phyloP scores from a whole-genome alignment of 2,329 filamentous ascomycete species.

The Sarocladiaceae sp. region DNA sequence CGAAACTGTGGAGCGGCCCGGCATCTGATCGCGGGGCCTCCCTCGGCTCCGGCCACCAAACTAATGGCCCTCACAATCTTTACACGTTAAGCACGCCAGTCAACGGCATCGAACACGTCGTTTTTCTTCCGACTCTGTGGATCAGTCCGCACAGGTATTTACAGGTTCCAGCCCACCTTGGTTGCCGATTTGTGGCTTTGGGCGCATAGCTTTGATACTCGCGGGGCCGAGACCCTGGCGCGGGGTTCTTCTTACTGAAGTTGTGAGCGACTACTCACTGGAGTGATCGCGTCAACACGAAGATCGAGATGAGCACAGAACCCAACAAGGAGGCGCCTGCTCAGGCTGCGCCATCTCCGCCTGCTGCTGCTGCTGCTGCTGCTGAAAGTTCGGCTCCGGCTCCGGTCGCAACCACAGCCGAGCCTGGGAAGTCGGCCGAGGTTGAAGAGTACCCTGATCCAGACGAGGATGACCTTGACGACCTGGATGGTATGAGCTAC shows the following conservation, averaged over 20 bases:
- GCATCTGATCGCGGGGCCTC: constrained; percentile 1
- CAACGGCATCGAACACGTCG: background rate
- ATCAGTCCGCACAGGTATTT: background rate
- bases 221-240: constrained; percentile 2
- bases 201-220: background rate
- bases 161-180: background rate
- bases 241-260: constrained; percentile 2
- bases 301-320: background rate
- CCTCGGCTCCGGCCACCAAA: constrained; percentile 5
- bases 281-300: background rate
- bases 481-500: constrained; percentile 68
- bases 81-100: constrained; percentile 2
- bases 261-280: background rate
- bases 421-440: constrained; percentile 16
- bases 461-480: constrained; percentile 86
- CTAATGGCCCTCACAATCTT: too few species aligned
- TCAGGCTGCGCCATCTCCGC: background rate
- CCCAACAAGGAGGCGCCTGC: constrained; percentile 2
- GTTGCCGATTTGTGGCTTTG: background rate
- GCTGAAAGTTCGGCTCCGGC: background rate
- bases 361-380: background rate
- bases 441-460: constrained; percentile 69
- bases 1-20: too few species aligned
- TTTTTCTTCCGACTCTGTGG: background rate
- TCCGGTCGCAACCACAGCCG: background rate